Evolutionary conservation across 176 grass and related monocot species (phyloP).

Genomic region (Oropetium thomaeum): DNA sequence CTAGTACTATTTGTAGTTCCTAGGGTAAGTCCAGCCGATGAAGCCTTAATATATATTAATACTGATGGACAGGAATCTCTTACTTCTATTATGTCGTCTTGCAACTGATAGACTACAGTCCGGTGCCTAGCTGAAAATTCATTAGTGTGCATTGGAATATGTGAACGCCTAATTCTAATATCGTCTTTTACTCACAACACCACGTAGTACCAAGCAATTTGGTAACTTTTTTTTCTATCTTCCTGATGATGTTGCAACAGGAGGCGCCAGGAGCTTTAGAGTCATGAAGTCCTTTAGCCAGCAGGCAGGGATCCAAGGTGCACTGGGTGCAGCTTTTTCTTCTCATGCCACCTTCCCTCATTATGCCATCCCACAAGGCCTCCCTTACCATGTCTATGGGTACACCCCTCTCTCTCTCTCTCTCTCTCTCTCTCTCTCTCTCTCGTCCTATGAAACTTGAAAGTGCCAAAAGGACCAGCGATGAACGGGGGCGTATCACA

Average conservation of each 20-base stretch:
- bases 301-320: conserved; percentile 73
- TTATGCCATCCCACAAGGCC: conserved; percentile 90
- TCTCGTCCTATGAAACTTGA: conserved; percentile 12
- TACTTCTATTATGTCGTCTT: conserved; percentile 54
- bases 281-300: conserved; percentile 85
- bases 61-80: conserved; percentile 40
- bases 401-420: conserved; percentile 27
- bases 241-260: conserved; percentile 35
- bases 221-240: not conserved
- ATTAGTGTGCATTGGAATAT: not conserved
- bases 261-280: conserved; percentile 77
- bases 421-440: not conserved
- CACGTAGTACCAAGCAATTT: conserved; percentile 33
- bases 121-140: conserved; percentile 20
- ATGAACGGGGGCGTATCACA: conserved; percentile 41
- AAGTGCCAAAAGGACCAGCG: conserved; percentile 26
- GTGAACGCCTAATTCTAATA: conserved; percentile 8
- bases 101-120: conserved; percentile 14
- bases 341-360: conserved; percentile 88
- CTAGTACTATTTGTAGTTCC: conserved; percentile 2
- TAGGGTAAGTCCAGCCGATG: conserved; percentile 16
- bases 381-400: conserved; percentile 95
- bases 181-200: conserved; percentile 28
- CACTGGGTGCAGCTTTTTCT: conserved; percentile 66
- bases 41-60: conserved; percentile 33